phyloP scores from a whole-genome alignment of 78 protist species.

The Goniomonas avonlea region DNA sequence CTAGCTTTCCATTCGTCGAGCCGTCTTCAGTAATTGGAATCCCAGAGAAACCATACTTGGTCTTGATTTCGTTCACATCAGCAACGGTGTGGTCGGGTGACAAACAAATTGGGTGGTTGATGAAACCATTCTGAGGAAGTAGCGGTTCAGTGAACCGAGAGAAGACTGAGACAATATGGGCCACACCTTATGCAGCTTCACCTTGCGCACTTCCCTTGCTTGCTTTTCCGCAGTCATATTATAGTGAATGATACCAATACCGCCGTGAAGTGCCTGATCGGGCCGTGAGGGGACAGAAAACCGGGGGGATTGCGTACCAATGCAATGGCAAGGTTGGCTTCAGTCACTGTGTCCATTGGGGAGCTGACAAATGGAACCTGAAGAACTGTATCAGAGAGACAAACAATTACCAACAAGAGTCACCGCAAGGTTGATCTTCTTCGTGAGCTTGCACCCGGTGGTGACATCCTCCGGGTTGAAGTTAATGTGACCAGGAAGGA shows the following conservation, averaged over 20 bases:
- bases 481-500: conserved; percentile 33
- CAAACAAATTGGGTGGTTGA: conserved; percentile 67
- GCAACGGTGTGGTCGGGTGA: conserved; percentile 47
- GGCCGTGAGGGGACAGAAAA: too few species aligned
- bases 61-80: conserved; percentile 43
- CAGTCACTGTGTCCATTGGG: conserved; percentile 91
- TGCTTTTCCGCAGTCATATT: conserved; percentile 67
- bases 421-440: background rate
- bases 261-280: conserved; percentile 75
- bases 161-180: too few species aligned
- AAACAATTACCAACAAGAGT: too few species aligned
- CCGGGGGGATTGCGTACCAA: too few species aligned
- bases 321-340: conserved; percentile 69
- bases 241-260: conserved; percentile 85
- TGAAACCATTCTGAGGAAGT: conserved; percentile 69
- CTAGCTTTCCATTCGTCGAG: conserved; percentile 48
- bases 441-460: background rate
- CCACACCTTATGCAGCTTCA: background rate
- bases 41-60: conserved; percentile 61
- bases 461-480: conserved; percentile 47
- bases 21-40: conserved; percentile 72
- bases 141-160: conserved; percentile 37
- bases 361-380: conserved; percentile 64
- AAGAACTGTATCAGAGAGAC: too few species aligned
- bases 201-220: conserved; percentile 24